Evolutionary conservation across 305 asterid species (phyloP).

Genomic region (Fraxinus dipetala): DNA sequence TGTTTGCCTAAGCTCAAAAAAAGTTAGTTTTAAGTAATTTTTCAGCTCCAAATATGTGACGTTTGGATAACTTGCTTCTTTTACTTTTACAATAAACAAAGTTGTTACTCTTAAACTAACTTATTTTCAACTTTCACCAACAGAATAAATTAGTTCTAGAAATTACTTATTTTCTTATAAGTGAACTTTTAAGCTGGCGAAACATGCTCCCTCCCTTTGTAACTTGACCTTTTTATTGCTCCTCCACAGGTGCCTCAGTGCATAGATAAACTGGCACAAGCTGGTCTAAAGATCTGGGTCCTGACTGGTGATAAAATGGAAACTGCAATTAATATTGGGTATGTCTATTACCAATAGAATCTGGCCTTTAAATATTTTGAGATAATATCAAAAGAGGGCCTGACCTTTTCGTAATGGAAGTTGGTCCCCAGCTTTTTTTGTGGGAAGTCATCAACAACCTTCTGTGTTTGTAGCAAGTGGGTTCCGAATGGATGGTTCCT

Average conservation of each 20-base stretch:
- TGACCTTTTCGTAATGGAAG: not conserved
- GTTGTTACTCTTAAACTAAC: not conserved
- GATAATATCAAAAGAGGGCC: not conserved
- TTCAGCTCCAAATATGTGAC: not conserved
- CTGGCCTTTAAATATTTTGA: constrained; percentile 13
- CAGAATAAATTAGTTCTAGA: not conserved
- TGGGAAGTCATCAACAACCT: not conserved
- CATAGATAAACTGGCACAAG: constrained; percentile 93
- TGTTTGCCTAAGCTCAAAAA: not conserved
- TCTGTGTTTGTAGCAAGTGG: not conserved
- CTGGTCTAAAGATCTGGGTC: constrained; percentile 93
- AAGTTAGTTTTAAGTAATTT: not conserved
- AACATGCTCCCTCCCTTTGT: not conserved
- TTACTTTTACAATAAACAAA: not conserved
- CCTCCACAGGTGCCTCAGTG: constrained; percentile 57
- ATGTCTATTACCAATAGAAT: constrained; percentile 31
- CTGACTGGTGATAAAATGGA: constrained; percentile 98
- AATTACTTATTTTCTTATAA: not conserved
- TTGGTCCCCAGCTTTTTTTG: not conserved
- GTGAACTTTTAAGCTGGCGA: not conserved
- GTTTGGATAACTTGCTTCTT: not conserved
- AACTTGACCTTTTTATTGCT: constrained; percentile 15
- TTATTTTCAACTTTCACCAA: not conserved
- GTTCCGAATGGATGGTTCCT: not conserved
- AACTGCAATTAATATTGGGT: constrained; percentile 97